phyloP scores from a whole-genome alignment of 148 eudicot species.

The Arctostaphylos glauca region DNA sequence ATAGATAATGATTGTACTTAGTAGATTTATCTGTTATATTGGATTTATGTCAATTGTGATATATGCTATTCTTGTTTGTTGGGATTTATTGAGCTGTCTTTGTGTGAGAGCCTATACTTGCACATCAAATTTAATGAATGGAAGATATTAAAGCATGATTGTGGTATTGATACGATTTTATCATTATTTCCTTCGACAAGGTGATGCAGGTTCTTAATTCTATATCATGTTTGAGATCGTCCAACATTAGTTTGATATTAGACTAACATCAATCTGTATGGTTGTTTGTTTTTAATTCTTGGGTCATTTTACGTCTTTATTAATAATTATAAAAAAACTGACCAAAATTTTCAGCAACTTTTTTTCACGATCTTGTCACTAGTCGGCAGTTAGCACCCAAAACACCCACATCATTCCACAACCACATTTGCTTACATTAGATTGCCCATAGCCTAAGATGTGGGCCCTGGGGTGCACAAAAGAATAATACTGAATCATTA shows the following conservation, averaged over 20 bases:
- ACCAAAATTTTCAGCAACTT: neutral
- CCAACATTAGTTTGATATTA: neutral
- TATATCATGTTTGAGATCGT: neutral
- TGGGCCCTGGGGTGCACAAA: too few relatives aligned
- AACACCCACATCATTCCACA: neutral
- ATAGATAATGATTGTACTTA: neutral
- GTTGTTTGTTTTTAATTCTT: neutral
- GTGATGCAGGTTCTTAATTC: neutral
- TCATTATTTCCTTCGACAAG: neutral
- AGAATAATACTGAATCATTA: too few relatives aligned
- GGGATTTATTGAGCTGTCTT: neutral
- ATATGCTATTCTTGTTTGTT: neutral
- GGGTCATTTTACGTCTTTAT: neutral
- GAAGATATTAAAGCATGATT: neutral
- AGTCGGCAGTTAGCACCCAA: neutral
- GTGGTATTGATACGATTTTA: neutral
- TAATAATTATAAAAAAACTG: neutral
- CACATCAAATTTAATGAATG: neutral
- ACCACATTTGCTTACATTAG: too few relatives aligned
- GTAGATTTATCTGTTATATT: neutral
- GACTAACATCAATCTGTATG: neutral
- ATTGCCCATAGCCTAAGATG: too few relatives aligned
- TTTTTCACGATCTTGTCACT: neutral
- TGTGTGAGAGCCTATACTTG: neutral
- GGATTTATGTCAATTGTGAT: neutral